These are phyloP conservation scores for Magnaporthiopsis rhizophila DNA, from an alignment of 2,329 filamentous ascomycete species.

Conservation along the genomic window DNA sequence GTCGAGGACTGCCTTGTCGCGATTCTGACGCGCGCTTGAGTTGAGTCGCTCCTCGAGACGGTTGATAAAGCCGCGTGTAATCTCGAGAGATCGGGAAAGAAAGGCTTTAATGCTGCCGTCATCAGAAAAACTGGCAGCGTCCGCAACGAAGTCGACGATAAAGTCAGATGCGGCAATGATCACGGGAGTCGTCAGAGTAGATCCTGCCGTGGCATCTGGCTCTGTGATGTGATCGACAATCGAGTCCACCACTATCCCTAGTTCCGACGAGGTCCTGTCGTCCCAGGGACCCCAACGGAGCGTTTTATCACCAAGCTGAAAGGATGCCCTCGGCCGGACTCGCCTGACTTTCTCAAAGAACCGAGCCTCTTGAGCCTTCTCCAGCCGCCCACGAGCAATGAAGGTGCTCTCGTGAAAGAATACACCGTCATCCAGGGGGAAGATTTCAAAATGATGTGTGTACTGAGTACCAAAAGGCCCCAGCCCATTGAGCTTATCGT, in stretches of 20 bases:
- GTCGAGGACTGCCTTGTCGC: constrained; percentile 21
- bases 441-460: constrained; percentile 54
- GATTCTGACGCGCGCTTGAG: constrained; percentile 13
- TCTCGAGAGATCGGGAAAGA: constrained; percentile 33
- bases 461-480: constrained; percentile 55
- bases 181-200: neutral
- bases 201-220: neutral
- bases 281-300: constrained; percentile 52
- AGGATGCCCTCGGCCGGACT: constrained; percentile 26
- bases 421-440: constrained; percentile 45
- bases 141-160: constrained; percentile 38
- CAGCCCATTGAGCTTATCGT: constrained; percentile 41
- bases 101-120: constrained; percentile 31
- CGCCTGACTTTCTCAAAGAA: constrained; percentile 18
- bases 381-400: constrained; percentile 45
- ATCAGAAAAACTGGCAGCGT: constrained; percentile 31
- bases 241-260: constrained; percentile 54
- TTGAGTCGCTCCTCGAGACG: constrained; percentile 22
- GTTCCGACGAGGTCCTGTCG: constrained; percentile 49
- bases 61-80: constrained; percentile 31
- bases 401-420: constrained; percentile 55
- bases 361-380: constrained; percentile 26
- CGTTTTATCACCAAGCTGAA: constrained; percentile 38
- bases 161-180: constrained; percentile 31
- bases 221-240: constrained; percentile 34